Conservation (phyloP, 257 asterid species). For the Scutellaria galericulata region DNA sequence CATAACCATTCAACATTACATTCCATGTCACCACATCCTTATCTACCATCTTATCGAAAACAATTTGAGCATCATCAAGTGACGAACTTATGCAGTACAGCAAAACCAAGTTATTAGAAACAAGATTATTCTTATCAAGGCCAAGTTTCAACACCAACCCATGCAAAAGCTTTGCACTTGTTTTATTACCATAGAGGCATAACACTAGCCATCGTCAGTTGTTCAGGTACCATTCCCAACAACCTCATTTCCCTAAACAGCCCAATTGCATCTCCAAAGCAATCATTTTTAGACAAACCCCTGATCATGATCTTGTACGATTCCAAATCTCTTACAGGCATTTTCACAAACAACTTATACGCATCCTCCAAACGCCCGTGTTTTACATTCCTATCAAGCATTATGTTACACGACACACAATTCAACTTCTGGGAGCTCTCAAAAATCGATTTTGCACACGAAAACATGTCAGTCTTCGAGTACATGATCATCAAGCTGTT, state of each 20-base stretch:
- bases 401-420: slow-evolving; percentile 71
- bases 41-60: slow-evolving; percentile 38
- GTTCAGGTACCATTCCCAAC: slow-evolving; percentile 66
- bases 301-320: slow-evolving; percentile 83
- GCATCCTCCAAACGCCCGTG: slow-evolving; percentile 62
- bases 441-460: slow-evolving; percentile 58
- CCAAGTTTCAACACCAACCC: slow-evolving; percentile 55
- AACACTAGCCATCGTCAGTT: slow-evolving; percentile 80
- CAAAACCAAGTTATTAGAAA: slow-evolving; percentile 75
- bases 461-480: slow-evolving; percentile 60
- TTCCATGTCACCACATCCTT: too few species aligned
- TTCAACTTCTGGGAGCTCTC: slow-evolving; percentile 52
- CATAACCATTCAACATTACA: too few species aligned
- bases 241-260: slow-evolving; percentile 70
- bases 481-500: slow-evolving; percentile 89
- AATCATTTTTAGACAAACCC: slow-evolving; percentile 68
- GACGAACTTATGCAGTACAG: slow-evolving; percentile 51
- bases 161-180: slow-evolving; percentile 41
- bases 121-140: slow-evolving; percentile 52
- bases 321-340: slow-evolving; percentile 64
- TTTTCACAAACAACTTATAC: slow-evolving; percentile 68
- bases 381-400: slow-evolving; percentile 64
- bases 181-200: slow-evolving; percentile 46
- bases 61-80: slow-evolving; percentile 52
- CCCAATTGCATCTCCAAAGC: slow-evolving; percentile 50